phyloP scores from a whole-genome alignment of 2,329 filamentous ascomycete genomes.

The Hypoxylon sp. region DNA sequence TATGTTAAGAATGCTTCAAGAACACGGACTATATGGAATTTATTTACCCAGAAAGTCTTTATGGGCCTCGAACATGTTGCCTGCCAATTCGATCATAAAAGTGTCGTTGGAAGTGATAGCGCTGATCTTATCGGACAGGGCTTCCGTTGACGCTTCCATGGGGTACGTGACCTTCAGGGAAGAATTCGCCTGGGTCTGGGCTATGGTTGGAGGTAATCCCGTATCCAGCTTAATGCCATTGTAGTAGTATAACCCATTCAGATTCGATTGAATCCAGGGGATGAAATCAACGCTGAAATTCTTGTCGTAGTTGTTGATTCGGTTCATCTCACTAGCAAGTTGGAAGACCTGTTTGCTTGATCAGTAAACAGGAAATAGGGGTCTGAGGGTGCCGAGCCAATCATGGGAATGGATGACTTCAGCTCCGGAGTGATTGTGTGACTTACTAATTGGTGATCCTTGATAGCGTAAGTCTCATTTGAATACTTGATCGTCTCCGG shows the following conservation, averaged over 20 bases:
- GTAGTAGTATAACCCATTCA: slow-evolving; percentile 68
- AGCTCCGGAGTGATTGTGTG: background rate
- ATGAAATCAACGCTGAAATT: slow-evolving; percentile 72
- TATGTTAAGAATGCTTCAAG: slow-evolving; percentile 14
- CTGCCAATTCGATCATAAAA: slow-evolving; percentile 58
- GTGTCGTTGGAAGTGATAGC: slow-evolving; percentile 56
- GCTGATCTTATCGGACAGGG: slow-evolving; percentile 57
- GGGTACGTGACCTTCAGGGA: slow-evolving; percentile 56
- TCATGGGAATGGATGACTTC: background rate
- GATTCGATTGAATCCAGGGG: slow-evolving; percentile 70
- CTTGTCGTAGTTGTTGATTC: slow-evolving; percentile 67
- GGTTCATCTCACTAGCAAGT: slow-evolving; percentile 72
- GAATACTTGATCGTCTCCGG: slow-evolving; percentile 66
- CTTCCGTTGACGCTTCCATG: slow-evolving; percentile 55
- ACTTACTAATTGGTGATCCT: slow-evolving; percentile 71
- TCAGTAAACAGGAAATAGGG: slow-evolving; percentile 12
- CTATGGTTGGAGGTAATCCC: slow-evolving; percentile 67
- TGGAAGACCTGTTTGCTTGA: slow-evolving; percentile 65
- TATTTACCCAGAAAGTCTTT: slow-evolving; percentile 55
- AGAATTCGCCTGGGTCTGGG: slow-evolving; percentile 63
- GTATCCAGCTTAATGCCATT: slow-evolving; percentile 64
- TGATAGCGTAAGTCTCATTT: slow-evolving; percentile 72
- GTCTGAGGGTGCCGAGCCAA: background rate
- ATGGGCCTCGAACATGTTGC: slow-evolving; percentile 63
- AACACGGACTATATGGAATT: background rate